Base-by-base conservation (phyloP, 352 stramenopile genomes). In the Globisporangium canariense region DNA sequence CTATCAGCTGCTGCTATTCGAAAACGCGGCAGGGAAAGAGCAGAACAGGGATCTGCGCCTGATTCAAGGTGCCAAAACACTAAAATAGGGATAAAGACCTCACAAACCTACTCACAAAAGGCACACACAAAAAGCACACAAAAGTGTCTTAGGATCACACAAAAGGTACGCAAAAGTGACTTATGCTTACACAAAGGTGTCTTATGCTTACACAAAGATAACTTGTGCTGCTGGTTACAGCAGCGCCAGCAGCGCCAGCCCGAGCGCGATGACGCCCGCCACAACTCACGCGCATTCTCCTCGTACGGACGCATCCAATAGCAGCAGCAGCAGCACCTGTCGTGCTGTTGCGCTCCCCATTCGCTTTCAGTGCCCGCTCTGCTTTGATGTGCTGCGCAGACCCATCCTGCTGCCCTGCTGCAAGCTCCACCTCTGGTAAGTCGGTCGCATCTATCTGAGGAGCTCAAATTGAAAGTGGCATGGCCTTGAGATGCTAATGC, bases 351-450 rank as follows among this genome's bases (percentile, higher is more conserved):
- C 75, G 50, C 71, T 93, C 41, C 71, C 84, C 28, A 76, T 83
- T n/a, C 74, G 70, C 45, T 90, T 82, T 67, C 82, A 93, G 69
- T 93, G 84, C 64, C 84, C 84, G 65, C 74, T 93, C 36, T 93
- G 84, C 68, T 71, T 93, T 11, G 84, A 93, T 57, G 79, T 93
- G 36, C 66, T 93, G 60, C 76, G 80, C 11, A 67, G 64, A 0
- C 84, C 84, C 16, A 81, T 93, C 52, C 73, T 87, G 57, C 68
- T 93, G 51, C 85, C 85, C 4, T 93, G 85, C 64, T 93, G 85
- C 62, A 66, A 74, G 41, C 82, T 82, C 41, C 81, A 88, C 58
- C 74, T 93, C 57, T 93, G 85, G 80, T 89, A 69, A 34, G 56
- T 52, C 13, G 40, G 36, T 43, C 28, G 16, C 32, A n/a, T 38